Evolutionary conservation across 2,329 filamentous ascomycete genomes (phyloP).

Genomic region (Phoma sp.): DNA sequence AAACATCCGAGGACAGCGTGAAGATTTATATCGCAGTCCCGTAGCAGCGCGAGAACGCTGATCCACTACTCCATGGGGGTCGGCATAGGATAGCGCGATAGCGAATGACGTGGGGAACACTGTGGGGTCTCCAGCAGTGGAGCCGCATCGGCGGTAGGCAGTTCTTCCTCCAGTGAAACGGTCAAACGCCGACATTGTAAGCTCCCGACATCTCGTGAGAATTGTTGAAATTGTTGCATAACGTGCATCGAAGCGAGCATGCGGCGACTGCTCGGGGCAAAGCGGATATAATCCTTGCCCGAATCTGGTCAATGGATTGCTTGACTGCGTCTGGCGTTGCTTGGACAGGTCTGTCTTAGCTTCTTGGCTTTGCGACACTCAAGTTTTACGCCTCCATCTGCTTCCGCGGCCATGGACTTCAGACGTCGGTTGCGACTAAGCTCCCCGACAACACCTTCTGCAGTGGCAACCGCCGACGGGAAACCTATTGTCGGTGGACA

Average conservation of each 20-base stretch:
- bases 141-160: slow-evolving; percentile 17
- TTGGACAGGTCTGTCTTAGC: slow-evolving; percentile 7
- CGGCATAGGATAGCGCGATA: slow-evolving; percentile 15
- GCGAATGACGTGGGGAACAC: slow-evolving; percentile 24
- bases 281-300: slow-evolving; percentile 2
- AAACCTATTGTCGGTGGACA: neutral
- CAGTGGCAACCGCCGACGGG: neutral
- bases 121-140: slow-evolving; percentile 31
- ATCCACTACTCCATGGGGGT: slow-evolving; percentile 17
- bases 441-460: neutral
- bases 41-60: slow-evolving; percentile 2
- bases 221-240: slow-evolving; percentile 8
- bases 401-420: neutral
- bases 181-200: slow-evolving; percentile 23
- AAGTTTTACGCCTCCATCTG: neutral
- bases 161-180: slow-evolving; percentile 34
- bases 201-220: slow-evolving; percentile 2
- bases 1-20: neutral
- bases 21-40: slow-evolving; percentile 11
- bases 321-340: slow-evolving; percentile 14
- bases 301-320: neutral
- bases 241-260: slow-evolving; percentile 7
- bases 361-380: slow-evolving; percentile 5
- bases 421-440: neutral
- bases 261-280: slow-evolving; percentile 13